Base-by-base conservation (phyloP, 352 stramenopile species). In the Discostella stelligera region DNA sequence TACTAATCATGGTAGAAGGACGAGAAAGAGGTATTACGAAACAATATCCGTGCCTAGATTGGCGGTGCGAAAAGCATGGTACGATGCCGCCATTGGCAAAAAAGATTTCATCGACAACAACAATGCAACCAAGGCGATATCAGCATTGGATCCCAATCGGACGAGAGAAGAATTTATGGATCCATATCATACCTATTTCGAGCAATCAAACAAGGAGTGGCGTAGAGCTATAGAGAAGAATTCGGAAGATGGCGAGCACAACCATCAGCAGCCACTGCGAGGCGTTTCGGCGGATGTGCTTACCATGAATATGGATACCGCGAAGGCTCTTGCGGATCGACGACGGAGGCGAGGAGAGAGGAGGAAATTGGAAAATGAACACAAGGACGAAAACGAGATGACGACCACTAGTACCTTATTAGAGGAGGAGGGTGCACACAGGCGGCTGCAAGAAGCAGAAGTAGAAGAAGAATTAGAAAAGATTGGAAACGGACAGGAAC, bases 131-230 rank as follows among this genome's bases (percentile, higher is more conserved):
- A 72, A 59, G 9, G 52, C 52, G n/a, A 66, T n/a, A 44, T 14
- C 37, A 44, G 11, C 56, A 16, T 39, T 20, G 52, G 21, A 32
- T 37, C 52, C 4, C 18, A 27, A 14, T 14, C 14, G 20, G 54
- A 71, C 25, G 44, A 66, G 39, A 68, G 76, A 83, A 65, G 72
- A 85, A 1, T 78, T 89, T 76, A 2, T 44, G 7, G 84, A 92
- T 74, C 84, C 86, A 2, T 92, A 92, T 73, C 84, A 92, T 69
- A 84, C 84, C 0, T 89, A 89, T 52, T 92, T 92, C 80, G 87
- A 87, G 32, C 79, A 76, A 25, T 63, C 65, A 18, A 83, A 89
- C 70, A 79, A 71, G 16, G 52, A 32, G 1, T 80, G 71, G 65
- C 71, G 54, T 11, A 68, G 68, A 30, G 76, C 90, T 50, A 76